Conservation (phyloP, 495 filamentous ascomycete genomes). For the Aspergillus kassunensis region DNA sequence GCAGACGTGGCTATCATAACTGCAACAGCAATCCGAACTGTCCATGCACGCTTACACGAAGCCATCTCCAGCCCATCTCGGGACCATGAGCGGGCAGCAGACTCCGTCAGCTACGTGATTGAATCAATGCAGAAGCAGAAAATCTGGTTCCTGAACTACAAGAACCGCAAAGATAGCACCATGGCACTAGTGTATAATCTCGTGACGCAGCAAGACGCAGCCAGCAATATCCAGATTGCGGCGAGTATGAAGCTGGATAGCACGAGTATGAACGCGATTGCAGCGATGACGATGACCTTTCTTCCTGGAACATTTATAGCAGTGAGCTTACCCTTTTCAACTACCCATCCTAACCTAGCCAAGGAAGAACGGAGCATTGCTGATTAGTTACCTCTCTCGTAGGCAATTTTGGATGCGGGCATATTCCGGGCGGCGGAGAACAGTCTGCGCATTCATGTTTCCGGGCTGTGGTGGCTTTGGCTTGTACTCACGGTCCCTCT, state of each 20-base stretch:
- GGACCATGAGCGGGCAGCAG: not conserved
- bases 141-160: conserved; percentile 5
- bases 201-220: not conserved
- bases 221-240: conserved; percentile 30
- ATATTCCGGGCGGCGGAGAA: not conserved
- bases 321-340: not conserved
- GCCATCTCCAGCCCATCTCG: not conserved
- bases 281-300: conserved; percentile 51
- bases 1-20: not conserved
- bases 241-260: conserved; percentile 40
- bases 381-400: not conserved
- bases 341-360: not conserved
- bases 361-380: no score
- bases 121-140: conserved; percentile 1
- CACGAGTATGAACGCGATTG: conserved; percentile 51
- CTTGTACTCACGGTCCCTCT: not conserved
- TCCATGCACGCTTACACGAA: not conserved
- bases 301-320: conserved; percentile 45
- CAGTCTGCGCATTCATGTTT: not conserved
- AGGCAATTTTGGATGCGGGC: not conserved
- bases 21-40: not conserved
- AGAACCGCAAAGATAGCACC: not conserved
- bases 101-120: not conserved
- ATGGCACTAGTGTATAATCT: not conserved
- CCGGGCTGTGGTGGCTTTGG: not conserved